Conservation (phyloP, 768 basidiomycete genomes). For the Gloeostereum incarnatum region DNA sequence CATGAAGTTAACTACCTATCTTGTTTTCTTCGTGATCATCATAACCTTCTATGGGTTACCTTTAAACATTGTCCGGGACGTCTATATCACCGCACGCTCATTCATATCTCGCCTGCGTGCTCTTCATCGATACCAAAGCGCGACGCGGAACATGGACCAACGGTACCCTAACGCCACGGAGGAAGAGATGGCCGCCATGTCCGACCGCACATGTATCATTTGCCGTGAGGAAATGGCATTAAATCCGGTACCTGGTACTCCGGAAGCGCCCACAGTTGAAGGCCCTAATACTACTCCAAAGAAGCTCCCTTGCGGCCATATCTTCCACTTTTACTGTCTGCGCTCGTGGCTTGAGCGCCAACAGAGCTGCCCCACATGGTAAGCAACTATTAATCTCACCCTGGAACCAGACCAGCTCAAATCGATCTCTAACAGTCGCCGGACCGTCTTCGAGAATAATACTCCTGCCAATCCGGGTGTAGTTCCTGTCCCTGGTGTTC, state of each 20-base stretch:
- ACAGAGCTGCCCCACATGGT: constrained; percentile 99
- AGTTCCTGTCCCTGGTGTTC: constrained; percentile 15
- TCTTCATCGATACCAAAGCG: constrained; percentile 85
- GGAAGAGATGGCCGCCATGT: constrained; percentile 73
- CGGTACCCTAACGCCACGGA: constrained; percentile 88
- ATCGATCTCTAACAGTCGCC: constrained; percentile 40
- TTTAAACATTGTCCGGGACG: constrained; percentile 93
- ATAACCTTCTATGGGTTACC: constrained; percentile 93
- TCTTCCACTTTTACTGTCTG: constrained; percentile 97
- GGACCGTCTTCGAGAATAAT: constrained; percentile 59
- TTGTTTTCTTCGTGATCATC: constrained; percentile 90
- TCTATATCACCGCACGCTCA: constrained; percentile 91
- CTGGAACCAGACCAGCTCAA: constrained; percentile 8
- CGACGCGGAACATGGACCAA: constrained; percentile 94
- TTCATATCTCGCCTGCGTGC: constrained; percentile 85
- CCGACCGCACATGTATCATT: constrained; percentile 93
- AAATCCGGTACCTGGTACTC: constrained; percentile 16
- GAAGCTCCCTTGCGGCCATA: constrained; percentile 92
- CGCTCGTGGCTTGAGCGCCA: constrained; percentile 97
- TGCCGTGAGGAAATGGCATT: constrained; percentile 92
- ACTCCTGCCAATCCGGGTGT: constrained; percentile 18
- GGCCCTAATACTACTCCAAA: constrained; percentile 95
- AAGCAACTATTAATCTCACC: constrained; percentile 17
- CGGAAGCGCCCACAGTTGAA: constrained; percentile 27
- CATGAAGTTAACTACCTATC: constrained; percentile 85